Evolutionary conservation across 352 stramenopile species (phyloP), one percentile per base, ranked within the genome.

Genomic region (Phytophthora uliginosa): DNA sequence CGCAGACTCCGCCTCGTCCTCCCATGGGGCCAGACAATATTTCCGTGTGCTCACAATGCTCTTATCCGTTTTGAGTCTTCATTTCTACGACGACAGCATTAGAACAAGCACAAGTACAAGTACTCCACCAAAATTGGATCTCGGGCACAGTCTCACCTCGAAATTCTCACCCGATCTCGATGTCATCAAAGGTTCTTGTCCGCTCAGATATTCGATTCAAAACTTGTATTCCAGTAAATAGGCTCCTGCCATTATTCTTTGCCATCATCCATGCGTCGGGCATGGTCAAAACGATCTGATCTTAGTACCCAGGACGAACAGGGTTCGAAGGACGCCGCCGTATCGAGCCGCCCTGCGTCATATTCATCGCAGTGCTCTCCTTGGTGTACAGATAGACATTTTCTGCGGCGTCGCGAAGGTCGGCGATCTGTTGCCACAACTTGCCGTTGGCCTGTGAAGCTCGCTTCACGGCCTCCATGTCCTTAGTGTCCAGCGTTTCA

Each of bases 381-480:
- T 81, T 81, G 45, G 78, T 81, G 69, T 83, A 83, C 67, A 83
- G 81, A 58, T 86, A 89, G 7, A 80, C 70, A 47, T 83, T 84
- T 54, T 89, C 81, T 20, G 81, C 81, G 26, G 69, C 61, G 53
- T 77, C 63, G 7, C 81, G 77, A 9, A 89, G 71, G 22, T 89
- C 77, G 10, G 77, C 79, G 52, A 89, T 87, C 40, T 85, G 81
- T 22, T 83, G 62, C 79, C 78, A 89, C 42, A 89, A 40, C 54
- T 84, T 52, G 24, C 59, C 62, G 70, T 79, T 76, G 22, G 74
- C 47, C 48, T 74, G 63, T 38, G 68, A 78, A 28, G 63, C 59
- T 34, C 68, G 65, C 28, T 77, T 80, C 59, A 85, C 73, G 18
- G 74, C 72, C 47, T 74, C 55, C 78, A 85, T 85, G 38, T 85